A percentile compares a stretch with the other conserved stretches of the same genome.
These are phyloP conservation scores for Boletus edulis DNA, from an alignment of 768 basidiomycete genomes.

Conservation along the genomic window DNA sequence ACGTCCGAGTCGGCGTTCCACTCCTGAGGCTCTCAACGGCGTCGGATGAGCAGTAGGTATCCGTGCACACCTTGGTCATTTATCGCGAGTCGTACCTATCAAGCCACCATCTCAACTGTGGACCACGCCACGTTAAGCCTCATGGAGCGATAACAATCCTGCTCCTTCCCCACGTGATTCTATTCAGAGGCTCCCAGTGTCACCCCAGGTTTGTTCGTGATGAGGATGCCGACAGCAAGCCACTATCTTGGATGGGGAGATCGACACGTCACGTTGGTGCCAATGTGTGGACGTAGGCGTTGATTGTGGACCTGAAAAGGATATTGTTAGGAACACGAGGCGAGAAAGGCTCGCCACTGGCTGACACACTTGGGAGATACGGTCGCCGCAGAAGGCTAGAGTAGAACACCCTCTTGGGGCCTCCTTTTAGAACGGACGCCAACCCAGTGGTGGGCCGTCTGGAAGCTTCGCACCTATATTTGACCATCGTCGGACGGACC, in stretches of 20 bases:
- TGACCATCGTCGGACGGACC: background rate
- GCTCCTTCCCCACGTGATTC: constrained; percentile 2
- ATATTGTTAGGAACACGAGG: constrained; percentile 17
- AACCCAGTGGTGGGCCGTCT: background rate
- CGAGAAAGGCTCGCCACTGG: constrained; percentile 6
- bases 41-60: constrained; percentile 12
- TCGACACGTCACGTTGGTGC: constrained; percentile 22
- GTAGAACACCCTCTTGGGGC: background rate
- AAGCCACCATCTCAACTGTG: constrained; percentile 16
- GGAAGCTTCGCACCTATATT: constrained; percentile 10
- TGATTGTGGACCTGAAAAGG: constrained; percentile 16
- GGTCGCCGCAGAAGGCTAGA: background rate
- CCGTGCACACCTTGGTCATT: background rate
- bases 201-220: constrained; percentile 10
- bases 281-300: constrained; percentile 17
- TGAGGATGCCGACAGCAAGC: constrained; percentile 7
- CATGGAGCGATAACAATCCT: background rate
- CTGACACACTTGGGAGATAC: constrained; percentile 7
- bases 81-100: constrained; percentile 5
- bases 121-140: constrained; percentile 8
- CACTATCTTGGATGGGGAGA: constrained; percentile 7
- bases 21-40: constrained; percentile 5
- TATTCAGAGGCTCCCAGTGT: background rate
- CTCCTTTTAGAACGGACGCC: constrained; percentile 3
- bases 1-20: constrained; percentile 12